Evolutionary conservation across 225 moss, liverwort and hornwort genomes (phyloP).

Genomic region (Sphagnum tenellum): DNA sequence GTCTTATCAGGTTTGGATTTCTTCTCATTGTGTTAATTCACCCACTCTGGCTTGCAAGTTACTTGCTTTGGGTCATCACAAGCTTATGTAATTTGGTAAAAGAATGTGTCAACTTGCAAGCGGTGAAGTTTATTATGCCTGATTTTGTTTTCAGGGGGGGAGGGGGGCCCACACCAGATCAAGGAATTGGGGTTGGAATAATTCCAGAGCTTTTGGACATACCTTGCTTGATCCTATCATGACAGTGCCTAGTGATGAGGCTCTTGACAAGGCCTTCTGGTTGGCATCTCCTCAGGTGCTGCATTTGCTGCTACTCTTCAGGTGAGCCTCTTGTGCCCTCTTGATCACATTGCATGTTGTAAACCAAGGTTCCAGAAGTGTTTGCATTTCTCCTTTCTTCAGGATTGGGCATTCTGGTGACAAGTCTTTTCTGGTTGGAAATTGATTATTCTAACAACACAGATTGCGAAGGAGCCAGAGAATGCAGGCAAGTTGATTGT

Average conservation of each 20-base stretch:
- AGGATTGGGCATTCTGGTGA: not conserved
- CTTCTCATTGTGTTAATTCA: not conserved
- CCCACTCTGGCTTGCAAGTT: not conserved
- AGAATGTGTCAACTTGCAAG: too few relatives aligned
- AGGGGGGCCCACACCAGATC: slow-evolving; percentile 56
- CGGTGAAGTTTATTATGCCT: too few relatives aligned
- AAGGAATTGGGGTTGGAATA: slow-evolving; percentile 72
- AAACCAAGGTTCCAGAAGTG: not conserved
- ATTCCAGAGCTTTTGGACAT: slow-evolving; percentile 45
- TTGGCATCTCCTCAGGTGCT: slow-evolving; percentile 73
- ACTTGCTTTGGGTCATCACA: not conserved
- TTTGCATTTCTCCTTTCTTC: not conserved
- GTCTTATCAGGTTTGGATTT: slow-evolving; percentile 48
- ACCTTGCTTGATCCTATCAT: slow-evolving; percentile 44
- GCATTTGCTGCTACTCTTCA: slow-evolving; percentile 59
- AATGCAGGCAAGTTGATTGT: slow-evolving; percentile 73
- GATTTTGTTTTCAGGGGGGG: slow-evolving; percentile 33
- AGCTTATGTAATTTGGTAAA: slow-evolving; percentile 3
- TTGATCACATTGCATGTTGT: too few relatives aligned
- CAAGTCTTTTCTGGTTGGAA: not conserved
- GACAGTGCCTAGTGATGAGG: slow-evolving; percentile 40
- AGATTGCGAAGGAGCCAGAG: slow-evolving; percentile 67
- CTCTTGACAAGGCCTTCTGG: slow-evolving; percentile 51
- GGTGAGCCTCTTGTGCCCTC: slow-evolving; percentile 12
- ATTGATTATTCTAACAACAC: slow-evolving; percentile 1